Evolutionary conservation across 805 yeast genomes (phyloP).

Genomic region (Lachancea sp.): DNA sequence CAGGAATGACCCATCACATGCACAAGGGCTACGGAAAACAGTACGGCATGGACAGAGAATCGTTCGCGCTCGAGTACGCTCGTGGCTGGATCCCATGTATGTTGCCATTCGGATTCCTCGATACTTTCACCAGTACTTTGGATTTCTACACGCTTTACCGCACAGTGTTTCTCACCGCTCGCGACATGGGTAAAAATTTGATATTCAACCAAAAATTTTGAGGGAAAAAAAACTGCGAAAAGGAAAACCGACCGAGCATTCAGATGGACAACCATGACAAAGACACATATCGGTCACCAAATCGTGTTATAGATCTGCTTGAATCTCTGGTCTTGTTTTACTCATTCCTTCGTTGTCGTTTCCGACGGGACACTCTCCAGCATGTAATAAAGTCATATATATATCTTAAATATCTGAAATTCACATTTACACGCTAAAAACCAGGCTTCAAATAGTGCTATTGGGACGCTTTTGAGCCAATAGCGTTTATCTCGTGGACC

Average conservation of each 20-base stretch:
- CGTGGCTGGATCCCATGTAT: conserved; percentile 98
- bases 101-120: conserved; percentile 93
- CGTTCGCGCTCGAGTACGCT: conserved; percentile 89
- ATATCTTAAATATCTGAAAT: too few relatives aligned
- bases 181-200: conserved; percentile 68
- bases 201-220: conserved; percentile 60
- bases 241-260: not conserved
- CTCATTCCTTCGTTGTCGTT: not conserved
- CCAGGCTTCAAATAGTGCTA: too few relatives aligned
- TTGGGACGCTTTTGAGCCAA: too few relatives aligned
- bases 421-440: too few relatives aligned
- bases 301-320: too few relatives aligned
- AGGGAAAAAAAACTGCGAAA: not conserved
- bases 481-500: too few relatives aligned
- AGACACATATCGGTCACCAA: too few relatives aligned
- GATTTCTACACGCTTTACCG: conserved; percentile 63
- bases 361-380: not conserved
- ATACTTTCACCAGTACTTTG: conserved; percentile 70
- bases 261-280: not conserved
- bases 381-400: not conserved
- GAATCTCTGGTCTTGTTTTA: too few relatives aligned
- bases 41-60: conserved; percentile 74
- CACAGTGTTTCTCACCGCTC: conserved; percentile 70
- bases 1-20: conserved; percentile 85
- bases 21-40: conserved; percentile 71